Percentiles rank a stretch among this genome's conserved stretches.
phyloP scores from a whole-genome alignment of 2,329 filamentous ascomycete species.

The Colletotrichum sublineola region DNA sequence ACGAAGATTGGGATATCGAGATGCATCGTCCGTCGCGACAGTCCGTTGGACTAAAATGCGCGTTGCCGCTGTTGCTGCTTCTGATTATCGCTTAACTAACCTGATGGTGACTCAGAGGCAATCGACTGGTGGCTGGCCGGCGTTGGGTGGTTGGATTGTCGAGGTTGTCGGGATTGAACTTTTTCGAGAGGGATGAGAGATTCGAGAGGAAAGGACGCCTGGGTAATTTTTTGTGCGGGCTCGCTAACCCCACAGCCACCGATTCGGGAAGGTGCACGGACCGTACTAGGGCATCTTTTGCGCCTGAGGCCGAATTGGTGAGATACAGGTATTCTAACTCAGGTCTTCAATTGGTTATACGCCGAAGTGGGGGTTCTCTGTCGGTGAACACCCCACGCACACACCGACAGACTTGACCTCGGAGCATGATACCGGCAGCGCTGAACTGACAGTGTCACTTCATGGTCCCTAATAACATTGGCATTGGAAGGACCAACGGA shows the following conservation, averaged over 20 bases:
- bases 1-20: slow-evolving; percentile 21
- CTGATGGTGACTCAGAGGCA: slow-evolving; percentile 41
- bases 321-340: not conserved
- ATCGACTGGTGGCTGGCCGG: slow-evolving; percentile 39
- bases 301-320: slow-evolving; percentile 5
- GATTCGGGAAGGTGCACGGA: slow-evolving; percentile 20
- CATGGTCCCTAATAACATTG: not conserved
- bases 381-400: slow-evolving; percentile 1
- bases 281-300: slow-evolving; percentile 35
- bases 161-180: slow-evolving; percentile 40
- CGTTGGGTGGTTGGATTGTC: slow-evolving; percentile 40
- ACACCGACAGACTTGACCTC: slow-evolving; percentile 1
- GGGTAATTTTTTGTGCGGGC: slow-evolving; percentile 39
- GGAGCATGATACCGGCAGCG: not conserved
- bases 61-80: slow-evolving; percentile 3
- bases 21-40: slow-evolving; percentile 3
- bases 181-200: slow-evolving; percentile 22
- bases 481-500: not conserved
- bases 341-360: not conserved
- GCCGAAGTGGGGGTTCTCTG: not conserved
- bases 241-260: slow-evolving; percentile 38
- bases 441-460: not conserved
- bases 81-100: slow-evolving; percentile 32
- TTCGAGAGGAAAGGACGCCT: slow-evolving; percentile 10
- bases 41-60: not conserved